Evolutionary conservation across 805 yeast species (phyloP), one percentile per base, ranked within the genome.

Genomic region (Pichia phayaonensis): DNA sequence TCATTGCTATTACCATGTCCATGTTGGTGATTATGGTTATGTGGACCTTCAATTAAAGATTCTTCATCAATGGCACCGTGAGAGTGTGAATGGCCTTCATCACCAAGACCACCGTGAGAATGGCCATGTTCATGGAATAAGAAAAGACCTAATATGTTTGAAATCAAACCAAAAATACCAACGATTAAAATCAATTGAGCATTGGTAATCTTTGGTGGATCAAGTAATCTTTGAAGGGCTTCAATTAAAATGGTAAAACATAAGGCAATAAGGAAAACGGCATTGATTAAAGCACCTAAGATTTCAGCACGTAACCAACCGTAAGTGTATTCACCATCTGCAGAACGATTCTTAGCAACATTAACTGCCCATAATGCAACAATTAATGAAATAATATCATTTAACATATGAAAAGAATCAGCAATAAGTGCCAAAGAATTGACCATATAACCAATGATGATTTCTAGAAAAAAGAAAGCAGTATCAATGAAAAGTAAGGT

Each of bases 231-330:
- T 69, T 90, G 97, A 52, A 92, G 70, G 7, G 98, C 97, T 69
- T 92, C 99, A 54, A 94, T 81, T 59, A 87, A 79, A 57, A 92
- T 94, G 29, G 97, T 83, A 62, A 94, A 83, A 65, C 99, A 92
- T 55, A 92, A 75, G 1, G 98, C 98, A 56, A 94, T 73, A 56
- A 92, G 68, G 60, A 94, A 94, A 11, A 94, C 97, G 3, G 97
- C 97, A 63, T 92, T 92, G 57, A 92, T 79, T 53, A 92, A 75
- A 10, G 98, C 99, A 50, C 99, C 99, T 54, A 92, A 74, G 48
- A 92, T 90, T 68, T 92, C 99, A 6, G 98, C 98, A 58, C 99
- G 77, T 67, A 92, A 95, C 96, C 97, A 89, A 18, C 99, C 99
- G 61, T 94, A 92, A 2, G 98, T 94, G 70, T 87, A 92, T 51